phyloP scores from a whole-genome alignment of 495 filamentous ascomycete species.

The Aspergillus egyptiacus region DNA sequence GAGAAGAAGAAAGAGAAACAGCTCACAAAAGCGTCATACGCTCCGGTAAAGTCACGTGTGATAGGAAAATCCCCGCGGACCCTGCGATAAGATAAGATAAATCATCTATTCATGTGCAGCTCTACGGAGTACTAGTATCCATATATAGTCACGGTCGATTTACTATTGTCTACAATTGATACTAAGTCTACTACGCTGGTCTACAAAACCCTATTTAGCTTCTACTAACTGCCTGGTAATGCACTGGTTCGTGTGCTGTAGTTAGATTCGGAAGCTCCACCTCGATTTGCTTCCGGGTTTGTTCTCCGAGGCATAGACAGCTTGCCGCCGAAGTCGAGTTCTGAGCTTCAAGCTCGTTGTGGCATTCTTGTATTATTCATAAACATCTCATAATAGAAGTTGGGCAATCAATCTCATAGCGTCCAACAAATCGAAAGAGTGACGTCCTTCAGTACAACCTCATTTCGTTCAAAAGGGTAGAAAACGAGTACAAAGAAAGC shows the following conservation, averaged over 20 bases:
- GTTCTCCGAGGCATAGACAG: background rate
- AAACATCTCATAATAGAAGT: background rate
- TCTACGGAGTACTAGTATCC: too few species aligned
- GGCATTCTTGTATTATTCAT: constrained; percentile 3
- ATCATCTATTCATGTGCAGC: too few species aligned
- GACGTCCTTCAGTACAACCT: background rate
- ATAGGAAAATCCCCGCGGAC: constrained; percentile 29
- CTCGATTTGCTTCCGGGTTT: background rate
- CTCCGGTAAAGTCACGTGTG: constrained; percentile 40
- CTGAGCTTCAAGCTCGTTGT: background rate
- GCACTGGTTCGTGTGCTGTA: background rate
- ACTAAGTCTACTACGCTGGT: too few species aligned
- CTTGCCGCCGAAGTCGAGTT: background rate
- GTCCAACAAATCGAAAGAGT: background rate
- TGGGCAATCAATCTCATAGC: background rate
- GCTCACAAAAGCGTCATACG: constrained; percentile 27
- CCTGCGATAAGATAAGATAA: background rate
- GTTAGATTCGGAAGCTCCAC: background rate
- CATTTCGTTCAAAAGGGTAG: background rate
- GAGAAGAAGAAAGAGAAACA: constrained; percentile 4
- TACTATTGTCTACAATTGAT: too few species aligned
- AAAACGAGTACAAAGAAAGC: background rate
- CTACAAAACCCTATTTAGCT: too few species aligned
- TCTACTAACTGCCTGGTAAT: too few species aligned
- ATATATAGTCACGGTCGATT: too few species aligned